Evolutionary conservation across 768 basidiomycete species (phyloP), one percentile per base, ranked within the genome.

Genomic region (Pleurotus salmoneostramineus): DNA sequence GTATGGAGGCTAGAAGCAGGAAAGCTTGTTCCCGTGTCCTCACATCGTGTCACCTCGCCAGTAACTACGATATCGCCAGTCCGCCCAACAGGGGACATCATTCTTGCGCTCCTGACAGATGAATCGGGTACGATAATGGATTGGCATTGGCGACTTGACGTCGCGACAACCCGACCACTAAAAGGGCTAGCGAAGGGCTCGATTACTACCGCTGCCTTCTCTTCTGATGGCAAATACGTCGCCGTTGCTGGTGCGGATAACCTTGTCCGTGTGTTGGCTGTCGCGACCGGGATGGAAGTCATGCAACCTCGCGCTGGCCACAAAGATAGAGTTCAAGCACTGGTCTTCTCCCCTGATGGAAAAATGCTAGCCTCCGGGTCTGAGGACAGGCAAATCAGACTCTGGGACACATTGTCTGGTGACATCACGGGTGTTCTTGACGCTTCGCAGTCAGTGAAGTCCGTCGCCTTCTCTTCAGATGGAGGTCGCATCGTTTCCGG

Each of bases 341-440:
- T 58, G 15, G 47, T 48, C 21, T 58, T 58, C 31, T 56, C 56
- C 10, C 42, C 40, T 2, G 56, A 46, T 45, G 40, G 42, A 21
- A 31, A 5, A 12, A 7, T 15, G 10, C 31, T 56, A 2, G 56
- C 46, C 14, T 46, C 56, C 4, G 56, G 56, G 12, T 56, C 56
- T 2, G 11, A 11, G 11, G 55, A 56, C 40, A 10, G 10, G 7
- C 45, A 37, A 15, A 31, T 56, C 6, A 49, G 52, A 27, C 36
- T 58, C 7, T 58, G 57, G 57, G 35, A 57, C 35, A 33, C 49
- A 21, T n/a, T 6, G 35, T 40, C 47, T 34, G 57, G 57, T 8
- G 48, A 17, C 6, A 8, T 5, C 31, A 57, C 21, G 3, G 21
- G 21, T 1, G 21, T 27, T 27, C 35, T 31, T 34, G 5, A 33